These are phyloP conservation scores for Suhomyces maxii DNA, from an alignment of 1,139 yeast species.

Conservation along the genomic window DNA sequence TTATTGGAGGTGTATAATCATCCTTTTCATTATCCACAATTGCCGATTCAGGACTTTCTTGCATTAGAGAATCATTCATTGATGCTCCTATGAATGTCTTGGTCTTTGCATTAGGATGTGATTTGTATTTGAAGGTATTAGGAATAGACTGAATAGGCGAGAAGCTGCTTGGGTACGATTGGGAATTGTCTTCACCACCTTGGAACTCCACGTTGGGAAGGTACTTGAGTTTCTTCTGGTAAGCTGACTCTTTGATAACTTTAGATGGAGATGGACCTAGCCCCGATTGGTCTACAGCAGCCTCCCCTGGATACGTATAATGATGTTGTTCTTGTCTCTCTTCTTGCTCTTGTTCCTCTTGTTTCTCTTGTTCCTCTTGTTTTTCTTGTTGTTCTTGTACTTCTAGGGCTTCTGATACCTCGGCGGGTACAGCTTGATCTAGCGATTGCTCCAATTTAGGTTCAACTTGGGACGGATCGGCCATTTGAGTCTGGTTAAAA, in stretches of 20 bases:
- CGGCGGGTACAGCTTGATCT: too few species aligned
- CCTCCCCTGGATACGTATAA: background rate
- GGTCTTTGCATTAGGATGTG: slow-evolving; percentile 48
- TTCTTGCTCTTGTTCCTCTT: background rate
- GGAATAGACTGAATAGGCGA: slow-evolving; percentile 40
- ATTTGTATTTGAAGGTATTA: slow-evolving; percentile 47
- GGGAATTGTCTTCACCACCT: slow-evolving; percentile 15
- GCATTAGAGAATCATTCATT: slow-evolving; percentile 1
- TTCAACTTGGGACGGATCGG: background rate
- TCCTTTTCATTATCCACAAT: slow-evolving; percentile 3
- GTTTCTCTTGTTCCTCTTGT: background rate
- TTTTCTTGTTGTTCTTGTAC: background rate
- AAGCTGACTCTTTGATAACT: slow-evolving; percentile 15
- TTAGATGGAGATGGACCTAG: slow-evolving; percentile 12
- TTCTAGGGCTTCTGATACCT: too few species aligned
- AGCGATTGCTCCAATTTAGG: background rate
- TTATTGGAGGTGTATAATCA: slow-evolving; percentile 14
- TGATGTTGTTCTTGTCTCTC: background rate
- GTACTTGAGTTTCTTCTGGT: slow-evolving; percentile 38
- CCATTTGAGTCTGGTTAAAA: slow-evolving; percentile 1
- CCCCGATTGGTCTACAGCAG: slow-evolving; percentile 2
- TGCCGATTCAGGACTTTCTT: slow-evolving; percentile 1
- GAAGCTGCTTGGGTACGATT: slow-evolving; percentile 1
- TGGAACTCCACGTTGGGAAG: slow-evolving; percentile 36
- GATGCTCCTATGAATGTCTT: slow-evolving; percentile 29